Evolutionary conservation across 805 yeast genomes (phyloP), one percentile per base, ranked within the genome.

Genomic region (Tetrapisispora namnaoensis): DNA sequence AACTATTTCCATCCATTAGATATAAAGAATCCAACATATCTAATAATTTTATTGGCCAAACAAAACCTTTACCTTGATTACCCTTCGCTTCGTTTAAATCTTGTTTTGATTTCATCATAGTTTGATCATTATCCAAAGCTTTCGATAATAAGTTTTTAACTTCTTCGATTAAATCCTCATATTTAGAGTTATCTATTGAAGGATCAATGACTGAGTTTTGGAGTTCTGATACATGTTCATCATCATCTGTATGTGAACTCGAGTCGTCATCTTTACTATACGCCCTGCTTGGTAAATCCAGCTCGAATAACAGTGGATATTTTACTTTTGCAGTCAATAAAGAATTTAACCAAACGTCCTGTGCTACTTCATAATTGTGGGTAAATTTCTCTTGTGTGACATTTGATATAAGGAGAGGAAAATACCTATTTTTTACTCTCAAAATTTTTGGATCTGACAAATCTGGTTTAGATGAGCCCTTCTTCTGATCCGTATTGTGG

Each of bases 11-110:
- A 9, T 65, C 73, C 72, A 78, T 69, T n/a, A 79, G 59, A 47
- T 61, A 63, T 41, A 79, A 56, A 1, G 82, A 73, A 53, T 79
- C 83, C 35, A 79, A 55, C 1, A 79, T 64, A 51, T 79, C 83
- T 6, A 79, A 65, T 18, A 73, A 42, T 2, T 78, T 70, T 4
- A 77, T 64, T 5, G 79, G 74, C 80, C 80, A 77, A 14, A 28
- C 37, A 42, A 42, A 42, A 7, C 37, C 44, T n/a, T 42, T 42
- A 5, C 37, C 44, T 11, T 42, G 36, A 6, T n/a, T n/a, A 3
- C 44, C 44, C 18, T 42, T 42, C 4, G 44, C 42, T 20, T 30
- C 32, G 14, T 48, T 43, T 9, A 42, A 18, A 20, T 37, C 36
- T n/a, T 32, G 41, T 24, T 22, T 49, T 30, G 45, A 44, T 32